phyloP scores from a whole-genome alignment of 2,329 filamentous ascomycete genomes.

The Trichoderma arundinaceum region DNA sequence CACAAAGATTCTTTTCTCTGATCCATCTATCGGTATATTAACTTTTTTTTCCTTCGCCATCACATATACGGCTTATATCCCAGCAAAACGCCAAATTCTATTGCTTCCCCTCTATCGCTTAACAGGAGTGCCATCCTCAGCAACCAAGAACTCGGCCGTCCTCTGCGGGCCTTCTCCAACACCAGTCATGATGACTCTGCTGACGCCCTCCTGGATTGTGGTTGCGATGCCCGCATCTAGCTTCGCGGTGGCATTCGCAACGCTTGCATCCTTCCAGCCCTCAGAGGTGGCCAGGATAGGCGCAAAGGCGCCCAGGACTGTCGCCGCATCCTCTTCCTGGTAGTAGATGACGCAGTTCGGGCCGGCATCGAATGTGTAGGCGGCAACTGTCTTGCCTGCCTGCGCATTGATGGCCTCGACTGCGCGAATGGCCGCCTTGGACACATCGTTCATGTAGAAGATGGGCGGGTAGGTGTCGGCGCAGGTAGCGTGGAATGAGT shows the following conservation, averaged over 20 bases:
- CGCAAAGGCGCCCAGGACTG: constrained; percentile 81
- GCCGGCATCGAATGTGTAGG: constrained; percentile 97
- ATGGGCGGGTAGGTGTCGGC: constrained; percentile 96
- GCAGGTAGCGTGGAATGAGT: constrained; percentile 95
- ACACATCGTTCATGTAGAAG: constrained; percentile 97
- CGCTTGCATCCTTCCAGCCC: constrained; percentile 71
- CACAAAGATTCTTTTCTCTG: not conserved
- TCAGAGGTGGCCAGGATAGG: constrained; percentile 65
- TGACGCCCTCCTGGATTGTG: constrained; percentile 77
- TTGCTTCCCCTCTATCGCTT: constrained; percentile 38
- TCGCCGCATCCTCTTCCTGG: constrained; percentile 74
- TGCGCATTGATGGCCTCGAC: constrained; percentile 87
- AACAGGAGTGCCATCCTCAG: constrained; percentile 63
- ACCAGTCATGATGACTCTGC: constrained; percentile 85
- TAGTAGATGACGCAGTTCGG: constrained; percentile 98
- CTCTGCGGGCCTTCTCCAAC: constrained; percentile 88
- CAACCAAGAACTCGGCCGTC: constrained; percentile 77
- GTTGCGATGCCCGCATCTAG: constrained; percentile 70
- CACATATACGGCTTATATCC: constrained; percentile 5
- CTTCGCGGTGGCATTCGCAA: constrained; percentile 59
- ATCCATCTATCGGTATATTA: constrained; percentile 5
- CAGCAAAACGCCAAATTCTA: constrained; percentile 15
- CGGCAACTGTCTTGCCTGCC: constrained; percentile 80
- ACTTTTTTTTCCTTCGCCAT: constrained; percentile 1
- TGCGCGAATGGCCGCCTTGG: constrained; percentile 81